Conservation (phyloP, 768 basidiomycete species). For the Pisolithus tinctorius region DNA sequence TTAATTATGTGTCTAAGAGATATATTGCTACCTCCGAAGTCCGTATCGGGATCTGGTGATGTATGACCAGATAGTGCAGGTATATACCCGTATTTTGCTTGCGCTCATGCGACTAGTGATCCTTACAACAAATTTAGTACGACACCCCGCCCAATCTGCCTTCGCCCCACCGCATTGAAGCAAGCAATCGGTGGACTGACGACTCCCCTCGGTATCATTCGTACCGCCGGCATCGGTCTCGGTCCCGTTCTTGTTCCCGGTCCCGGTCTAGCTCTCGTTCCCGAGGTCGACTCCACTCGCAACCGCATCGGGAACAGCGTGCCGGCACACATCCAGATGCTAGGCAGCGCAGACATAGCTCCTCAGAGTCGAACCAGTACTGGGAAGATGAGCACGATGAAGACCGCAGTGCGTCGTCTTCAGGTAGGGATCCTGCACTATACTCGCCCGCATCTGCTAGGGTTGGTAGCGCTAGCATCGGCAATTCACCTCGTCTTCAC, state of each 20-base stretch:
- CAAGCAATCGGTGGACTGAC: constrained; percentile 23
- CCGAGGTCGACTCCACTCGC: too few species aligned
- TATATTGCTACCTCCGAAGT: constrained; percentile 84
- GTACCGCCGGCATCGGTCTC: constrained; percentile 14
- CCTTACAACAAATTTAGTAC: constrained; percentile 38
- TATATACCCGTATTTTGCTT: constrained; percentile 19
- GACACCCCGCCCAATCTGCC: constrained; percentile 41
- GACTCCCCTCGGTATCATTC: constrained; percentile 17
- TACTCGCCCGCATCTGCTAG: too few species aligned
- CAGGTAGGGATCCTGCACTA: too few species aligned
- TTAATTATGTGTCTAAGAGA: constrained; percentile 42
- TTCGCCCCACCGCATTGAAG: constrained; percentile 26
- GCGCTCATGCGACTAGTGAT: constrained; percentile 1
- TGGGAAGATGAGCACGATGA: background rate
- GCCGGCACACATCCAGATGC: background rate
- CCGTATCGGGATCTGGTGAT: constrained; percentile 78
- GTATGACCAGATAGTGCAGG: constrained; percentile 82
- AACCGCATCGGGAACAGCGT: too few species aligned
- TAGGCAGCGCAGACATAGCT: background rate
- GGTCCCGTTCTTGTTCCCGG: constrained; percentile 23
- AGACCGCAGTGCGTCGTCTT: too few species aligned
- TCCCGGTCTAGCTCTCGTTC: constrained; percentile 7
- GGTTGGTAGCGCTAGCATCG: too few species aligned
- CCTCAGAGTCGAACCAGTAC: constrained; percentile 3
- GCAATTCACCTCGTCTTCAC: too few species aligned